phyloP scores from a whole-genome alignment of 768 basidiomycete species.

The Phylloporus sp. region DNA sequence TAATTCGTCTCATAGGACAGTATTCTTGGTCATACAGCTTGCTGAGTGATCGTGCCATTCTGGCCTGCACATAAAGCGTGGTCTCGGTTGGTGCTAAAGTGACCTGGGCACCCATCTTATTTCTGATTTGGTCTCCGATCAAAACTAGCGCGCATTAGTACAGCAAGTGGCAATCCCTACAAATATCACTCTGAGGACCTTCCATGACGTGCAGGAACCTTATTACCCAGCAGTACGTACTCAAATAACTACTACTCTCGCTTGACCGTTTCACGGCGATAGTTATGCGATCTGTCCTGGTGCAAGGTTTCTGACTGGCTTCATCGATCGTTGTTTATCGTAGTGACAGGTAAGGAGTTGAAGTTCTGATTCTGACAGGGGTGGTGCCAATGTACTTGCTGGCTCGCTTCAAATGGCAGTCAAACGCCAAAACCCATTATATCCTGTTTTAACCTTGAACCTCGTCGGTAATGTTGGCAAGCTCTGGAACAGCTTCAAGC shows the following conservation, averaged over 20 bases:
- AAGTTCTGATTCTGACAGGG: not conserved
- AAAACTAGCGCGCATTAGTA: not conserved
- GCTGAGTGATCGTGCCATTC: not conserved
- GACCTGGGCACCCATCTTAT: no score
- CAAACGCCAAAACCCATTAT: no score
- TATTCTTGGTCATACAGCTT: not conserved
- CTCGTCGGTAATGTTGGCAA: not conserved
- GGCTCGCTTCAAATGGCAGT: no score
- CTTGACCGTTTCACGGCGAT: no score
- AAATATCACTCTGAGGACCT: not conserved
- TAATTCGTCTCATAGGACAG: not conserved
- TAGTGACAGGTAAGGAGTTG: not conserved
- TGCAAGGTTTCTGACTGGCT: not conserved
- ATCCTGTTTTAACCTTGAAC: no score
- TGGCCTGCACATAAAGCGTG: not conserved
- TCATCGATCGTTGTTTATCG: not conserved
- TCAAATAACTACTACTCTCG: not conserved
- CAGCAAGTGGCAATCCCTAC: conserved; percentile 19
- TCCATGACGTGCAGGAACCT: not conserved
- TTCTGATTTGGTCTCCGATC: not conserved
- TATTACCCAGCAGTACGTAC: not conserved
- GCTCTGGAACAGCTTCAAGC: not conserved
- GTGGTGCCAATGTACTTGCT: not conserved
- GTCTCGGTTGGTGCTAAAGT: not conserved
- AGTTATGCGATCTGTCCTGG: no score